Conservation (phyloP, 2,329 filamentous ascomycete genomes). For the Neopestalotiopsis sp. region DNA sequence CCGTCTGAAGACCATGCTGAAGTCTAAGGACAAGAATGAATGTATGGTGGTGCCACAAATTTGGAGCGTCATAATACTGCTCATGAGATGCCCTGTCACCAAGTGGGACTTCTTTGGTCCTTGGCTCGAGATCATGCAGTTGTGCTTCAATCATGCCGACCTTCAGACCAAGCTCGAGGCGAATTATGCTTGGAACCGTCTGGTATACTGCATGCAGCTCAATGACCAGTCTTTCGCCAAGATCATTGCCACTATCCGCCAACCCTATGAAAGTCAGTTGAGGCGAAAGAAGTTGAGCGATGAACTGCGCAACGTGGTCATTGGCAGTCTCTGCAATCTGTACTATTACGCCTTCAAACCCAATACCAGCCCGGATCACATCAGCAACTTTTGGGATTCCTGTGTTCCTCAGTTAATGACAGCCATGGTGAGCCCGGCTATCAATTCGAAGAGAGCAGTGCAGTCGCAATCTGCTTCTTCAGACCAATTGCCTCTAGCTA, state of each 20-base stretch:
- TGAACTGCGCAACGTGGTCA: constrained; percentile 59
- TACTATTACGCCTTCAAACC: constrained; percentile 85
- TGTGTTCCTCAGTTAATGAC: constrained; percentile 70
- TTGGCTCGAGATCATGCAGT: constrained; percentile 81
- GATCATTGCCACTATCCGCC: constrained; percentile 60
- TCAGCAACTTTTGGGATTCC: constrained; percentile 80
- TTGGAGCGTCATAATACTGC: constrained; percentile 82
- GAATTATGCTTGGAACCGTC: constrained; percentile 83
- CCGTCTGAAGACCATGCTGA: constrained; percentile 71
- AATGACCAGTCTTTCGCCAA: constrained; percentile 64
- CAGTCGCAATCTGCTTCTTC: constrained; percentile 42
- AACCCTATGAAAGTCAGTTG: constrained; percentile 72
- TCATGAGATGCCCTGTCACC: constrained; percentile 69
- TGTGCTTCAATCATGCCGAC: constrained; percentile 83
- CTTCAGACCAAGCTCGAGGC: constrained; percentile 73
- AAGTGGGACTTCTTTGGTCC: constrained; percentile 75
- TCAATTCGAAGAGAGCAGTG: constrained; percentile 33
- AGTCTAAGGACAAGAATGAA: constrained; percentile 65
- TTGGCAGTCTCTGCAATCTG: constrained; percentile 79
- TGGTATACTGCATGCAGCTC: constrained; percentile 75
- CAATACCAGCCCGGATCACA: constrained; percentile 64
- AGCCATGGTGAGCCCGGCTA: constrained; percentile 51
- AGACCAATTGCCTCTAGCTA: constrained; percentile 62
- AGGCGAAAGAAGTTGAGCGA: constrained; percentile 67
- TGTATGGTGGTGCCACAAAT: constrained; percentile 79